Percentiles rank a stretch among this genome's conserved stretches.
These are phyloP conservation scores for Ganoderma lucidum DNA, from an alignment of 1,284 basidiomycete genomes.

Conservation along the genomic window DNA sequence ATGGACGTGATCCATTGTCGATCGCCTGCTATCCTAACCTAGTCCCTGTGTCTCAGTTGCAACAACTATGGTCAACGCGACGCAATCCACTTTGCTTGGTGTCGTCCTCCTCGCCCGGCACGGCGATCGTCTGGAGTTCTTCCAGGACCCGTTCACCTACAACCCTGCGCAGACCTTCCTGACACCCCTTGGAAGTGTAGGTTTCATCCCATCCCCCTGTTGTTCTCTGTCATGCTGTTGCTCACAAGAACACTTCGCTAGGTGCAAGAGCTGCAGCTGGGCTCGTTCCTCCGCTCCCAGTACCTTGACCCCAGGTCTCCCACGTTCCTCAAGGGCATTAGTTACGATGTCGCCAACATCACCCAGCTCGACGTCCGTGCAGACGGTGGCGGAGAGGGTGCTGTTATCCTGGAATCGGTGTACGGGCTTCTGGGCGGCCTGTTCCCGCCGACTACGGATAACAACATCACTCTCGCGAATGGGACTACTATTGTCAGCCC, in stretches of 20 bases:
- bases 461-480: slow-evolving; percentile 49
- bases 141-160: slow-evolving; percentile 47
- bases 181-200: slow-evolving; percentile 26
- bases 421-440: slow-evolving; percentile 42
- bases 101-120: slow-evolving; percentile 54
- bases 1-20: background rate
- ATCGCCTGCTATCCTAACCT: background rate
- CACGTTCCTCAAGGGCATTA: slow-evolving; percentile 45
- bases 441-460: slow-evolving; percentile 43
- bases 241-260: slow-evolving; percentile 28
- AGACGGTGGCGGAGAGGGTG: slow-evolving; percentile 43
- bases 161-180: slow-evolving; percentile 46
- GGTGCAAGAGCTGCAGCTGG: slow-evolving; percentile 50
- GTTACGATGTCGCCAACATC: slow-evolving; percentile 36
- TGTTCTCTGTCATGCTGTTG: slow-evolving; percentile 43
- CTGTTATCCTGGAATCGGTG: slow-evolving; percentile 41
- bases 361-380: slow-evolving; percentile 32
- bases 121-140: slow-evolving; percentile 52
- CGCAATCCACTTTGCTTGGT: slow-evolving; percentile 37
- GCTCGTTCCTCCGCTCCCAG: slow-evolving; percentile 45
- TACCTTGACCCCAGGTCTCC: slow-evolving; percentile 46
- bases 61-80: slow-evolving; percentile 19
- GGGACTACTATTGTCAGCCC: slow-evolving; percentile 45
- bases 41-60: background rate
- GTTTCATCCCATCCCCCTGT: background rate